These are phyloP conservation scores for Triangularia setosa DNA, from an alignment of 2,329 filamentous ascomycete genomes.

Conservation along the genomic window DNA sequence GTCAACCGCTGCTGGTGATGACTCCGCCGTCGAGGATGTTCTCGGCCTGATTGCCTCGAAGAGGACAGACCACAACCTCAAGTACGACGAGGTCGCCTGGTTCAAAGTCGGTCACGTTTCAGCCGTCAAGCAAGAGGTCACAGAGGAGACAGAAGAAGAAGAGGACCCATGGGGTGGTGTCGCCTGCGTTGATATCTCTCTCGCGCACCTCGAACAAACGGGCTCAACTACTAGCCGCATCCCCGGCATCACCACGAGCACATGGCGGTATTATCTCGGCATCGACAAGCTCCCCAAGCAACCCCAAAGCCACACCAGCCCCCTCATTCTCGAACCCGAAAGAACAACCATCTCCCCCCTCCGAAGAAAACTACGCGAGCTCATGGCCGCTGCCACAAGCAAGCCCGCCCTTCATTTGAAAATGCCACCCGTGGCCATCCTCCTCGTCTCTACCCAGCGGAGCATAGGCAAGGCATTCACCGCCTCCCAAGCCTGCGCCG, in stretches of 20 bases:
- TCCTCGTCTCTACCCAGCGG: conserved; percentile 86
- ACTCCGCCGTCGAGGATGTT: conserved; percentile 68
- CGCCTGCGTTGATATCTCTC: conserved; percentile 78
- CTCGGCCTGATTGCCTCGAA: conserved; percentile 49
- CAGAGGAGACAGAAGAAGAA: conserved; percentile 48
- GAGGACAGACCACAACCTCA: conserved; percentile 28
- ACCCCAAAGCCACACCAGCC: conserved; percentile 34
- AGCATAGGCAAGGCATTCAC: conserved; percentile 88
- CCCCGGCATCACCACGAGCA: conserved; percentile 69
- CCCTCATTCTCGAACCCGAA: conserved; percentile 41
- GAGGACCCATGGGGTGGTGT: conserved; percentile 80
- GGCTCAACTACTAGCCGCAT: conserved; percentile 80
- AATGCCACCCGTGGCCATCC: conserved; percentile 81
- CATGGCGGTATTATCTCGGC: conserved; percentile 88
- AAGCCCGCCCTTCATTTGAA: conserved; percentile 79
- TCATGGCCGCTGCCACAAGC: conserved; percentile 86
- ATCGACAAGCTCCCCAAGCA: conserved; percentile 61
- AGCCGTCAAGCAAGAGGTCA: conserved; percentile 40
- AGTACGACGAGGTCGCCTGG: conserved; percentile 72
- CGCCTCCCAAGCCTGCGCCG: conserved; percentile 72
- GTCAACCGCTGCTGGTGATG: conserved; percentile 52
- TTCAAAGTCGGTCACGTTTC: conserved; percentile 81
- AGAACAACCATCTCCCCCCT: conserved; percentile 54
- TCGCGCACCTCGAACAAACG: conserved; percentile 86
- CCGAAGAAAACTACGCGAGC: conserved; percentile 70